Percentiles rank a stretch among this genome's conserved stretches.
phyloP scores from a whole-genome alignment of 805 yeast genomes.

The Pichia ethanolica region DNA sequence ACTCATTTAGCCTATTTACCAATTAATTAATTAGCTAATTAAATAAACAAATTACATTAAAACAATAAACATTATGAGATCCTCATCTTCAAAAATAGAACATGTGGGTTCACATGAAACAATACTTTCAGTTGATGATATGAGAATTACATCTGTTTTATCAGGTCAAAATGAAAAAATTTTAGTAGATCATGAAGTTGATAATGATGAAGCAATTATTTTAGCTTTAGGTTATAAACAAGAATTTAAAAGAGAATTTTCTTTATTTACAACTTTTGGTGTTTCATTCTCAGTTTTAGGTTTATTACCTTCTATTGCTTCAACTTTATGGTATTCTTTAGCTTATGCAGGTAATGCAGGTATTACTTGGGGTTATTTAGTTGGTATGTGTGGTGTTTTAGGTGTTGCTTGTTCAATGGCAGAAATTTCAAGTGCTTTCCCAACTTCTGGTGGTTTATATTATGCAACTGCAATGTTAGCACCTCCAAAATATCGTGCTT shows the following conservation, averaged over 20 bases:
- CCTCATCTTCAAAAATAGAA: background rate
- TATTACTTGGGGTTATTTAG: constrained; percentile 54
- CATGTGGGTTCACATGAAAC: constrained; percentile 16
- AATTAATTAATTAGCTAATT: no score
- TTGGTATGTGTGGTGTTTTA: constrained; percentile 48
- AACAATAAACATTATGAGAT: no score
- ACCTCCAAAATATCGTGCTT: constrained; percentile 46
- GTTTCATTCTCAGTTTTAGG: constrained; percentile 62
- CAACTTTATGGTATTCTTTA: constrained; percentile 54
- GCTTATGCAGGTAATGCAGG: constrained; percentile 58
- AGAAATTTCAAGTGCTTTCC: constrained; percentile 58
- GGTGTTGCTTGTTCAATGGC: constrained; percentile 58
- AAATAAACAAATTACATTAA: no score
- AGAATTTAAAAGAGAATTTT: constrained; percentile 57
- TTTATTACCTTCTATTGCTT: constrained; percentile 58
- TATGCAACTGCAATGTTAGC: constrained; percentile 60
- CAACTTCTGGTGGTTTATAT: constrained; percentile 63
- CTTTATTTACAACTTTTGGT: constrained; percentile 48
- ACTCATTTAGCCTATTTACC: no score
- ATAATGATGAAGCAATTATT: constrained; percentile 45
- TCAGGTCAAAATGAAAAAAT: constrained; percentile 20
- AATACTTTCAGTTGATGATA: constrained; percentile 21
- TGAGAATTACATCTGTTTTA: constrained; percentile 18
- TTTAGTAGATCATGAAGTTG: constrained; percentile 40
- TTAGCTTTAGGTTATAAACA: constrained; percentile 56